Evolutionary conservation across 371 early-diverging fungal species (phyloP), one percentile per base, ranked within the genome.

Genomic region (Mucor piriformis): DNA sequence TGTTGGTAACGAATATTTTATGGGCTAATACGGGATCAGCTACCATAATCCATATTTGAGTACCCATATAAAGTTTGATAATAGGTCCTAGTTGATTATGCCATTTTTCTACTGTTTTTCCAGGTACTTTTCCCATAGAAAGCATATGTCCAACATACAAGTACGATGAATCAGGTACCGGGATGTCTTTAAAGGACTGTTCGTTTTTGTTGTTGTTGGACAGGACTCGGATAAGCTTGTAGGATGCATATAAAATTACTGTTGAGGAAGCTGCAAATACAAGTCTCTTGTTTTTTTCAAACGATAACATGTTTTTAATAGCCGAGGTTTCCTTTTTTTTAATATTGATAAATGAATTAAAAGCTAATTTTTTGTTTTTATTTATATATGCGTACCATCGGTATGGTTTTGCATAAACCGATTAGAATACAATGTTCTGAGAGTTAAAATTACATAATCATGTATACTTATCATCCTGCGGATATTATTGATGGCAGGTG

Each of bases 121-220:
- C 47, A 27, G 66, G 66, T 11, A 48, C 2, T 4, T 40, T 16
- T 0, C 66, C 66, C 33, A 66, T 15, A 20, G 66, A 56, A 15
- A 61, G n/a, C 49, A 66, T 27, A 7, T 66, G 66, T 3, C 63
- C 66, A 20, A 63, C n/a, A 40, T 52, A 53, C 21, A 53, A 57
- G 24, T 46, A 57, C 1, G 33, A n/a, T 16, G 46, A 44, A 0
- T 42, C 53, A 20, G 63, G 63, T 13, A 46, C 33, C 4, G 63
- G 63, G 13, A 63, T 57, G 5, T 57, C 48, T 29, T 44, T 54
- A 13, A 6, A 1, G 0, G 12, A 11, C 44, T 15, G 13, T 23
- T 21, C 38, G 20, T 5, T 18, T 42, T 53, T 38, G 5, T 4
- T 0, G 6, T 53, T 40, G 10, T 42, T 24, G 2, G 46, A 10